Evolutionary conservation across 1,284 basidiomycete genomes (phyloP).

Genomic region (Leccinum variabile): DNA sequence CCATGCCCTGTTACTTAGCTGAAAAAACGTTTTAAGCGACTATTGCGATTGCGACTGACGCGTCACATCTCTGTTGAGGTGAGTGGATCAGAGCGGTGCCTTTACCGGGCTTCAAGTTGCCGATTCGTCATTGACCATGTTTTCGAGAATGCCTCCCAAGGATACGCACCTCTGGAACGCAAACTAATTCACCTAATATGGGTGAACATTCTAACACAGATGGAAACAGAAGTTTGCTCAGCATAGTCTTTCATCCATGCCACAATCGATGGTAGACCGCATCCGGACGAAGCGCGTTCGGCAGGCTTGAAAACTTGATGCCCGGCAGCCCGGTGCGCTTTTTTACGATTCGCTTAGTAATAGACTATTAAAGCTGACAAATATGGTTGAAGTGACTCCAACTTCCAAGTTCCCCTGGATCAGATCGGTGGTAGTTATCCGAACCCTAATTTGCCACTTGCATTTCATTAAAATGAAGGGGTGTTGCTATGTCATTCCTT

Average conservation of each 20-base stretch:
- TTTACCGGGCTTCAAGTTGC: slow-evolving; percentile 15
- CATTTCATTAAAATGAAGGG: slow-evolving; percentile 24
- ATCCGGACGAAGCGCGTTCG: slow-evolving; percentile 11
- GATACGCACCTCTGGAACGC: slow-evolving; percentile 1
- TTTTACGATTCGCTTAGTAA: slow-evolving; percentile 5
- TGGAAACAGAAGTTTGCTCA: slow-evolving; percentile 13
- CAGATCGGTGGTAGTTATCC: slow-evolving; percentile 21
- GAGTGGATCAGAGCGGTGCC: slow-evolving; percentile 23
- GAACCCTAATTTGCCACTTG: slow-evolving; percentile 24
- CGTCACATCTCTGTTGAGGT: slow-evolving; percentile 7
- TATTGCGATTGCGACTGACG: slow-evolving; percentile 6
- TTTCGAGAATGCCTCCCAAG: slow-evolving; percentile 17
- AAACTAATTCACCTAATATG: slow-evolving; percentile 8
- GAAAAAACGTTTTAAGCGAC: slow-evolving; percentile 25
- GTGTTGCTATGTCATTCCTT: slow-evolving; percentile 11
- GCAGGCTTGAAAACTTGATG: slow-evolving; percentile 11
- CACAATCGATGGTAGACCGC: slow-evolving; percentile 8
- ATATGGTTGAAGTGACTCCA: slow-evolving; percentile 11
- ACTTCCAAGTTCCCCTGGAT: slow-evolving; percentile 7
- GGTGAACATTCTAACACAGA: slow-evolving; percentile 12
- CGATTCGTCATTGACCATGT: slow-evolving; percentile 9
- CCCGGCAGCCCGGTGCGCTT: slow-evolving; percentile 15
- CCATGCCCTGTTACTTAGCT: slow-evolving; percentile 13
- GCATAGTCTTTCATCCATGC: slow-evolving; percentile 1
- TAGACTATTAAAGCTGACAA: slow-evolving; percentile 22